phyloP scores from a whole-genome alignment of 1,284 basidiomycete genomes.

The Fistulina hepatica region DNA sequence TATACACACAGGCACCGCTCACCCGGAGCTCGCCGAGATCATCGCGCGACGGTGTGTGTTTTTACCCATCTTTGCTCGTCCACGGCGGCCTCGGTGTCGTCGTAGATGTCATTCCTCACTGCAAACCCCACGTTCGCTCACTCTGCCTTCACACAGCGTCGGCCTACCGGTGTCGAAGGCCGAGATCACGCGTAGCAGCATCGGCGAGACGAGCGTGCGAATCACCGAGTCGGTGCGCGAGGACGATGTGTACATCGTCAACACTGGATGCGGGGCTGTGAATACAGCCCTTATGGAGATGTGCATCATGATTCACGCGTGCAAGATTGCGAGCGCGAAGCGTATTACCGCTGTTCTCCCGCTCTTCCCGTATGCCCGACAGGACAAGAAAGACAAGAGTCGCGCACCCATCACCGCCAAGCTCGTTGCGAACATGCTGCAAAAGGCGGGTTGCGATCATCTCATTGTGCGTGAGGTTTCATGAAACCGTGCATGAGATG shows the following conservation, averaged over 20 bases:
- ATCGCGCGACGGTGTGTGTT: slow-evolving; percentile 77
- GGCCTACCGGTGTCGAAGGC: slow-evolving; percentile 78
- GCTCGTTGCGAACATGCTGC: slow-evolving; percentile 98
- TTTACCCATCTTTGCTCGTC: slow-evolving; percentile 16
- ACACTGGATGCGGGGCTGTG: slow-evolving; percentile 80
- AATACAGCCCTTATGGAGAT: slow-evolving; percentile 92
- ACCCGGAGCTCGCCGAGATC: slow-evolving; percentile 90
- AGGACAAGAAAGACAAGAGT: slow-evolving; percentile 99
- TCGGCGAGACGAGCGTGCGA: slow-evolving; percentile 87
- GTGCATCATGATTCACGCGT: slow-evolving; percentile 99
- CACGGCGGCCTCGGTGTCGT: too few relatives aligned
- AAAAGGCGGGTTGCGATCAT: slow-evolving; percentile 96
- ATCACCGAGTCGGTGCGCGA: slow-evolving; percentile 95
- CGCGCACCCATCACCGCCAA: slow-evolving; percentile 98
- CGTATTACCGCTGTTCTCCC: slow-evolving; percentile 95
- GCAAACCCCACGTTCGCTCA: too few relatives aligned
- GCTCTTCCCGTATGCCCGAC: slow-evolving; percentile 88
- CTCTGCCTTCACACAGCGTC: slow-evolving; percentile 44
- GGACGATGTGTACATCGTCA: slow-evolving; percentile 99
- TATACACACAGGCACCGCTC: slow-evolving; percentile 64
- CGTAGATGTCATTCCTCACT: too few relatives aligned
- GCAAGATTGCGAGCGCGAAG: slow-evolving; percentile 94
- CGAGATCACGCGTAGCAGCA: slow-evolving; percentile 79
- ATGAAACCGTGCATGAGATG: slow-evolving; percentile 6
- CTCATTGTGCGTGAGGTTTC: slow-evolving; percentile 72